phyloP scores from a whole-genome alignment of 1,284 basidiomycete genomes.

The Ustilago curta region DNA sequence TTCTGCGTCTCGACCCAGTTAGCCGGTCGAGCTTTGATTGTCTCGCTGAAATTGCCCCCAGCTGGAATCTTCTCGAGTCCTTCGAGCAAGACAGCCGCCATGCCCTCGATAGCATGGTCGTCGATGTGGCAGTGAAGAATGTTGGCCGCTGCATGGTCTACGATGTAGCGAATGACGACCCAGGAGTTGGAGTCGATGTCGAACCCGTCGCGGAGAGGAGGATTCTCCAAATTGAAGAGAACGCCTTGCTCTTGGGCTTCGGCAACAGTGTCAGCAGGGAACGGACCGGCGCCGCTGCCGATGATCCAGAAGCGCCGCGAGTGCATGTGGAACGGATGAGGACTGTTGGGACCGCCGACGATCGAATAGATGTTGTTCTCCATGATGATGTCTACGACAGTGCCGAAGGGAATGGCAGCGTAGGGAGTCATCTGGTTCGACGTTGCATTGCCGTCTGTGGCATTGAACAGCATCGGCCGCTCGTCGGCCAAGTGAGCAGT shows the following conservation, averaged over 20 bases:
- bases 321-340: constrained; percentile 57
- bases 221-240: constrained; percentile 39
- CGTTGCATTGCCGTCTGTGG: constrained; percentile 29
- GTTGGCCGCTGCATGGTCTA: constrained; percentile 50
- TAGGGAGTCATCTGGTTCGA: constrained; percentile 45
- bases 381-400: constrained; percentile 51
- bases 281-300: constrained; percentile 34
- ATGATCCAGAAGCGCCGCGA: constrained; percentile 55
- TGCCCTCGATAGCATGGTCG: constrained; percentile 53
- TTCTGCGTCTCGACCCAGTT: constrained; percentile 36
- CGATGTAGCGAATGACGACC: constrained; percentile 50
- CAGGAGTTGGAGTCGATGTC: constrained; percentile 52
- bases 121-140: constrained; percentile 56
- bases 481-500: constrained; percentile 46
- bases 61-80: constrained; percentile 49
- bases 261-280: constrained; percentile 40
- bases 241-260: constrained; percentile 33
- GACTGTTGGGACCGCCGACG: constrained; percentile 51
- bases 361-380: constrained; percentile 56
- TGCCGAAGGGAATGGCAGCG: constrained; percentile 37
- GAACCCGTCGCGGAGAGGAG: constrained; percentile 53
- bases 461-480: constrained; percentile 50
- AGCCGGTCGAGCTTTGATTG: constrained; percentile 24
- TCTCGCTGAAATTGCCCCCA: constrained; percentile 43
- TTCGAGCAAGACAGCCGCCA: constrained; percentile 53